A percentile compares a stretch with the other conserved stretches of the same genome.
These are phyloP conservation scores for Aureobasidium subglaciale DNA, from an alignment of 2,329 filamentous ascomycete genomes.

Conservation along the genomic window DNA sequence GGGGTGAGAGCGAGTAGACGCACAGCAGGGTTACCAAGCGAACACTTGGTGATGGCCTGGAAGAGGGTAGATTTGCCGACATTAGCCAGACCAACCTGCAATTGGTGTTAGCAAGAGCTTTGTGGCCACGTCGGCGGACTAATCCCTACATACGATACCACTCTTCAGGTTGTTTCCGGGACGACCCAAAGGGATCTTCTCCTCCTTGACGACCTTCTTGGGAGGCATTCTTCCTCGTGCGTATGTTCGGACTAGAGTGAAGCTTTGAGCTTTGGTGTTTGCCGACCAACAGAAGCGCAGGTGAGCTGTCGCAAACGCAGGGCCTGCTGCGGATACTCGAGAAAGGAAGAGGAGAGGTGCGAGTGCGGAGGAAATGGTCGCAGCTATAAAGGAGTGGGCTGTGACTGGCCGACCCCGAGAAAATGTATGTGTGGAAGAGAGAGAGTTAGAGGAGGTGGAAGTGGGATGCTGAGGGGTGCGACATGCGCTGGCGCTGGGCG, in stretches of 20 bases:
- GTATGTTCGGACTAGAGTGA: slow-evolving; percentile 37
- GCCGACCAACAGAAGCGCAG: slow-evolving; percentile 15
- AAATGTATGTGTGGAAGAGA: background rate
- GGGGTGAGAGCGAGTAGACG: slow-evolving; percentile 31
- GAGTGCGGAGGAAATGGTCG: slow-evolving; percentile 24
- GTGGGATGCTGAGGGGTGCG: slow-evolving; percentile 8
- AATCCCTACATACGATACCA: slow-evolving; percentile 73
- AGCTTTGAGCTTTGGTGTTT: slow-evolving; percentile 16
- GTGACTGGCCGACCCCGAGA: slow-evolving; percentile 22
- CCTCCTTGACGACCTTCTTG: slow-evolving; percentile 85
- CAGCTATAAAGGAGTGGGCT: slow-evolving; percentile 22
- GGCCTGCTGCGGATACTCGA: slow-evolving; percentile 27
- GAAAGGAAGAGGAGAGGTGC: slow-evolving; percentile 20
- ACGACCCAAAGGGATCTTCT: slow-evolving; percentile 93
- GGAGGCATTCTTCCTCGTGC: slow-evolving; percentile 78
- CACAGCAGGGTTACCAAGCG: slow-evolving; percentile 93
- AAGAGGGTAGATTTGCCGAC: slow-evolving; percentile 99
- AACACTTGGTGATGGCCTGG: slow-evolving; percentile 98
- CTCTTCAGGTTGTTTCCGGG: slow-evolving; percentile 98
- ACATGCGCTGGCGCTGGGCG: background rate
- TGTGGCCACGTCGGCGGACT: slow-evolving; percentile 18
- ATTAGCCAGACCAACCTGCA: slow-evolving; percentile 94
- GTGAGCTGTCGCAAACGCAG: slow-evolving; percentile 24
- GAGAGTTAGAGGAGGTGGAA: background rate
- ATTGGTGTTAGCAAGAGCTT: slow-evolving; percentile 4